phyloP scores from a whole-genome alignment of 129 eudicot species.

The Centrapalus pauciflorus region DNA sequence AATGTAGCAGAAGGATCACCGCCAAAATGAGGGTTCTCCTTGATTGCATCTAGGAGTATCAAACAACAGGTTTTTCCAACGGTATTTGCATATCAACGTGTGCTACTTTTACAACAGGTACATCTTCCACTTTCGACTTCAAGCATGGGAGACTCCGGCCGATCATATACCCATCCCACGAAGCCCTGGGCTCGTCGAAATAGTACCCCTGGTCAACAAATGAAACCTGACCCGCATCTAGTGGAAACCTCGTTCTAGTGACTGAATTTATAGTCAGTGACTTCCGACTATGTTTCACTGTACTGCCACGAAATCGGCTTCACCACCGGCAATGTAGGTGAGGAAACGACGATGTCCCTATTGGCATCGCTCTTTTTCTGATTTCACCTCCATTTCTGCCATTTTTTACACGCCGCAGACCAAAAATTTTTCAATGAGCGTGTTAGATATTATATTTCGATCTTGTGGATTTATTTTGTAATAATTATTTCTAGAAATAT shows the following conservation, averaged over 20 bases:
- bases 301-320: slow-evolving; percentile 42
- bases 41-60: too few species aligned
- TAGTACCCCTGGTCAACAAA: too few species aligned
- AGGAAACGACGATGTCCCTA: slow-evolving; percentile 14
- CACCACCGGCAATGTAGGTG: slow-evolving; percentile 39
- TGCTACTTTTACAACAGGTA: slow-evolving; percentile 25
- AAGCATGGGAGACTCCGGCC: slow-evolving; percentile 50
- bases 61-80: slow-evolving; percentile 30
- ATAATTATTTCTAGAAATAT: too few species aligned
- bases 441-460: too few species aligned
- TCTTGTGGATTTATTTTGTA: too few species aligned
- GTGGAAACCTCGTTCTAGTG: slow-evolving; percentile 60
- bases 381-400: slow-evolving; percentile 57
- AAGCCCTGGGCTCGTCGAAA: slow-evolving; percentile 67
- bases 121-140: slow-evolving; percentile 59
- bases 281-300: slow-evolving; percentile 67
- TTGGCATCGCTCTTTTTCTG: slow-evolving; percentile 40
- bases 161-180: slow-evolving; percentile 64
- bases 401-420: slow-evolving; percentile 72
- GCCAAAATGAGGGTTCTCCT: too few species aligned
- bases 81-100: slow-evolving; percentile 48
- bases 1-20: too few species aligned
- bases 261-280: slow-evolving; percentile 64
- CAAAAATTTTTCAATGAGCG: slow-evolving; percentile 38
- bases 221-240: slow-evolving; percentile 63